Evolutionary conservation across 768 basidiomycete species (phyloP).

Genomic region (Panaeolus papilionaceus): DNA sequence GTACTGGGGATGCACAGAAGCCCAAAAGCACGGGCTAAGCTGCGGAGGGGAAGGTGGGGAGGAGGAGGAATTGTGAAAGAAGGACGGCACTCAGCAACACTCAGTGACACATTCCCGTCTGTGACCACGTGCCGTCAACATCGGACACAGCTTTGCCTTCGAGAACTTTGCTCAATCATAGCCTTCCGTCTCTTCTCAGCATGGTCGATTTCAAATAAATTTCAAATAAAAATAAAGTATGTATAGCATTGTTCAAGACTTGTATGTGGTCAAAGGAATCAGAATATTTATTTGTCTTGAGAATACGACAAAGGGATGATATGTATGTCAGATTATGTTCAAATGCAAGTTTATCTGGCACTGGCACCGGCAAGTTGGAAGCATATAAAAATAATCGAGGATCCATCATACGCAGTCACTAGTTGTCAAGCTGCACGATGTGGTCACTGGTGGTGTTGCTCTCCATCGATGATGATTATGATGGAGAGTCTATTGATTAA

Average conservation of each 20-base stretch:
- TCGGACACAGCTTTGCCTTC: slow-evolving; percentile 13
- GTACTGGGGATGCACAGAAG: not conserved
- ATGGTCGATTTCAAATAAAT: not conserved
- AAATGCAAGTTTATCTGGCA: not conserved
- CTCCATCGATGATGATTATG: not conserved
- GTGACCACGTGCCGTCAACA: slow-evolving; percentile 14
- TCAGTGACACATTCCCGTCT: slow-evolving; percentile 12
- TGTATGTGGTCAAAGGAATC: not conserved
- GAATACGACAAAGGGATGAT: not conserved
- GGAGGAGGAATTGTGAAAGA: slow-evolving; percentile 12
- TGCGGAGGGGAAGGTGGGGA: slow-evolving; percentile 13
- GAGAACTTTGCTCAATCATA: slow-evolving; percentile 7
- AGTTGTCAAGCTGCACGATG: slow-evolving; percentile 3
- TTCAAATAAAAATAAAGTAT: not conserved
- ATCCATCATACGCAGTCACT: not conserved
- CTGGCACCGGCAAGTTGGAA: no score
- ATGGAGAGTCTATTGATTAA: not conserved
- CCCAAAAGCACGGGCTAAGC: slow-evolving; percentile 5
- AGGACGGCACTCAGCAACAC: slow-evolving; percentile 12
- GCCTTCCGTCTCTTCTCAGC: not conserved
- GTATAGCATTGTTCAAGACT: not conserved
- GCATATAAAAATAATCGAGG: not conserved
- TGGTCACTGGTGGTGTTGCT: not conserved
- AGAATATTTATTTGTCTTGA: not conserved
- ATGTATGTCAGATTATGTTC: not conserved